Evolutionary conservation across 2,329 filamentous ascomycete genomes (phyloP).

Genomic region (Exophiala calicioides): DNA sequence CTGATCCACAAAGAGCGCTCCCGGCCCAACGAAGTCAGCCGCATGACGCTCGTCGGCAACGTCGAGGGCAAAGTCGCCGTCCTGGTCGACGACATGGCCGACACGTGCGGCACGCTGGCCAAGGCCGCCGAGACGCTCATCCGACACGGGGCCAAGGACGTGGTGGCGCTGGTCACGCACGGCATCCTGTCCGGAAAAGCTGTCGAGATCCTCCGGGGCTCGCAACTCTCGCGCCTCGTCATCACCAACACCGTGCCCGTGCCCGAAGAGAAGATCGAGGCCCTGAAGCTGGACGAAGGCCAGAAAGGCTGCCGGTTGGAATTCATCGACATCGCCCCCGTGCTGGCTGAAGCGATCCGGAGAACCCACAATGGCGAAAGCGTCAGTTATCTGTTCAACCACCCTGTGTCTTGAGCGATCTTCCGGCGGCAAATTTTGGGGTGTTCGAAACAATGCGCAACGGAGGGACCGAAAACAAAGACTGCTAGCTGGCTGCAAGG

Average conservation of each 20-base stretch:
- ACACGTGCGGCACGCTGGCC: conserved; percentile 83
- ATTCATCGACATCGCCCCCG: conserved; percentile 89
- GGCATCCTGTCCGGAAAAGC: conserved; percentile 87
- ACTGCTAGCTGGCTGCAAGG: no score
- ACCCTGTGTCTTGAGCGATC: conserved; percentile 39
- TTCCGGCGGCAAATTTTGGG: no score
- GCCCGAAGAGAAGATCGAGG: conserved; percentile 53
- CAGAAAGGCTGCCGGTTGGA: conserved; percentile 81
- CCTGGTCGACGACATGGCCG: conserved; percentile 96
- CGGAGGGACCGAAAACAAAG: no score
- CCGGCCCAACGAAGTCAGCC: conserved; percentile 84
- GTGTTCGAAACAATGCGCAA: background rate
- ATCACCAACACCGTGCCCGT: conserved; percentile 88
- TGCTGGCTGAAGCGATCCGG: conserved; percentile 55
- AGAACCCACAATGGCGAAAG: conserved; percentile 55
- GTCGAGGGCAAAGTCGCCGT: conserved; percentile 90
- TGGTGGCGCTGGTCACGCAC: conserved; percentile 93
- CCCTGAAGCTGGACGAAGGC: conserved; percentile 27
- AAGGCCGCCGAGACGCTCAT: conserved; percentile 91
- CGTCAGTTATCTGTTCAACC: conserved; percentile 54
- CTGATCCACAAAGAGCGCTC: conserved; percentile 96
- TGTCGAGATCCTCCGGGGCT: conserved; percentile 80
- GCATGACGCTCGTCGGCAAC: conserved; percentile 95
- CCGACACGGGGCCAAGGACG: conserved; percentile 80
- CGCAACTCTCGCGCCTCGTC: conserved; percentile 74